Conservation (phyloP, 2,329 filamentous ascomycete species). For the Paramyrothecium sp. region DNA sequence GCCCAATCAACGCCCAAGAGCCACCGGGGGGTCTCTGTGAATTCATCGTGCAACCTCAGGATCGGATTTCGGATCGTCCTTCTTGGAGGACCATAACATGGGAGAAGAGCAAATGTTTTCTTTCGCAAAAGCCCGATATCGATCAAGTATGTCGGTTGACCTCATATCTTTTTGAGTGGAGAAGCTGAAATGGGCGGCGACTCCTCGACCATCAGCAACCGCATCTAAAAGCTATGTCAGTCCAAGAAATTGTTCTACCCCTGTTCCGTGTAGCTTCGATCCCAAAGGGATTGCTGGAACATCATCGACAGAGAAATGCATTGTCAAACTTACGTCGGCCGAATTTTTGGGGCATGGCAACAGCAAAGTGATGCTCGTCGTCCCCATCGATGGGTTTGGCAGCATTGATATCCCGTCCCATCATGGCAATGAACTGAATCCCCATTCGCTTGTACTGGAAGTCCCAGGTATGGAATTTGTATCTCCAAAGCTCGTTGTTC, state of each 20-base stretch:
- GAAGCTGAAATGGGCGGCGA: slow-evolving; percentile 53
- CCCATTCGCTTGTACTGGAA: slow-evolving; percentile 50
- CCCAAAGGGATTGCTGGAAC: neutral
- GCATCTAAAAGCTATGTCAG: slow-evolving; percentile 28
- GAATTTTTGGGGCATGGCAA: slow-evolving; percentile 34
- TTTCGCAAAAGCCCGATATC: slow-evolving; percentile 51
- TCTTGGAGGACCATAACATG: slow-evolving; percentile 25
- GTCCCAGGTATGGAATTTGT: slow-evolving; percentile 48
- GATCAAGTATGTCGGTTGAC: slow-evolving; percentile 51
- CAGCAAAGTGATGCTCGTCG: slow-evolving; percentile 45
- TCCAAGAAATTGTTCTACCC: neutral
- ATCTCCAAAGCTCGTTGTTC: slow-evolving; percentile 38
- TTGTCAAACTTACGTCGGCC: slow-evolving; percentile 26
- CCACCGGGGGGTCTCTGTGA: too few relatives aligned
- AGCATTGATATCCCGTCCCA: slow-evolving; percentile 48
- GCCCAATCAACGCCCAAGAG: too few relatives aligned
- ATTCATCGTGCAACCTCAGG: too few relatives aligned
- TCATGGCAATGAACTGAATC: slow-evolving; percentile 53
- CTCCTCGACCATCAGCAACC: slow-evolving; percentile 51
- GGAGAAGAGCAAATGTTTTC: slow-evolving; percentile 44
- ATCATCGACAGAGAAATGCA: neutral
- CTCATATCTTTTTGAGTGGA: slow-evolving; percentile 37
- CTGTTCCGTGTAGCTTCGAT: neutral
- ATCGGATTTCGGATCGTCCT: slow-evolving; percentile 4
- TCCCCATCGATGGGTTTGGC: slow-evolving; percentile 42